These are phyloP conservation scores for Hyaloperonospora arabidopsidis DNA, from an alignment of 352 stramenopile species.

Conservation along the genomic window DNA sequence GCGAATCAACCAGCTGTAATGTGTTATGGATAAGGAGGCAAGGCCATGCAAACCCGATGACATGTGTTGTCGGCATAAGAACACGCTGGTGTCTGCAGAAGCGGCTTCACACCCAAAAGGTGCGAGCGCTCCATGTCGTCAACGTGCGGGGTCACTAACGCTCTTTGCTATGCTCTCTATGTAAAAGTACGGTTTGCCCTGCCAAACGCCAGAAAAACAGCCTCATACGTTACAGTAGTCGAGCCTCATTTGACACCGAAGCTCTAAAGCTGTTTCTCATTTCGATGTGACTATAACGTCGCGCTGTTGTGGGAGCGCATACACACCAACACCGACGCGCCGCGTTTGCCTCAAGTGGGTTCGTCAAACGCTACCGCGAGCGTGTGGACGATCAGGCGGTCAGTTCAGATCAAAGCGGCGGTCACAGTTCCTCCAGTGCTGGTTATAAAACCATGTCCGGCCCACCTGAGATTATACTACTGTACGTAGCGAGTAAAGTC, in stretches of 20 bases:
- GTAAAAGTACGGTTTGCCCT: conserved; percentile 25
- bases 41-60: conserved; percentile 7
- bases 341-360: too few species aligned
- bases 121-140: not conserved
- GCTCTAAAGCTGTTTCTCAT: conserved; percentile 1
- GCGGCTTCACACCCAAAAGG: not conserved
- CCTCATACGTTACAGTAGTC: conserved; percentile 18
- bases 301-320: not conserved
- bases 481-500: too few species aligned
- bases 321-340: too few species aligned
- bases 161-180: conserved; percentile 19
- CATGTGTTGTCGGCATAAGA: conserved; percentile 4
- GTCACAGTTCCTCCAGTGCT: too few species aligned
- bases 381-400: too few species aligned
- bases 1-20: not conserved
- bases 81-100: not conserved
- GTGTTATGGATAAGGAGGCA: conserved; percentile 2
- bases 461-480: too few species aligned
- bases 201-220: conserved; percentile 13
- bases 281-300: not conserved
- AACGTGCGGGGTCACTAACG: conserved; percentile 8
- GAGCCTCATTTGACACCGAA: conserved; percentile 1
- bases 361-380: too few species aligned
- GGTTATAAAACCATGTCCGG: not conserved
- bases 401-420: too few species aligned